Base-by-base conservation (phyloP, 306 rosid genomes). In the Rosa persica region DNA sequence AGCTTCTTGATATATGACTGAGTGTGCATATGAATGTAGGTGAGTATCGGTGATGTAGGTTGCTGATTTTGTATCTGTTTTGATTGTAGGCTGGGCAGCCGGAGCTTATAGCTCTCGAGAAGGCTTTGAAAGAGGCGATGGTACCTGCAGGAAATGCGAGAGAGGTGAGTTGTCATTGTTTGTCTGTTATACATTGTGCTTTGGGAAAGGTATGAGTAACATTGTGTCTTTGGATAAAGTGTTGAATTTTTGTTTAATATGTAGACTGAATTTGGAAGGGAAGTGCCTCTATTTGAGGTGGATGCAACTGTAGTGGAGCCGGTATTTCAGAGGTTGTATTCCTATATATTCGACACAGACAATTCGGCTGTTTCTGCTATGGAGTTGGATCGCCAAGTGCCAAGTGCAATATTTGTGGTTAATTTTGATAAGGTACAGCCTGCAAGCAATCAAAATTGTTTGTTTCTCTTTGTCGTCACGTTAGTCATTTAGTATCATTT, bases 271-370 rank as follows among this genome's bases (percentile, higher is more conserved):
- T 92, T 88, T 85, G 98, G 98, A 81, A 91, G 95, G 89, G 97
- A 91, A 81, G 88, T 95, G 19, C 97, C 97, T 74, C 78, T 89
- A 78, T 95, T 92, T 81, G 97, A 90, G 88, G 91, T 95, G 51
- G 98, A 95, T 70, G 97, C 97, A 71, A 90, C 97, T 66, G 74
- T 75, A 17, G 97, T 95, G 73, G 98, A 95, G 78, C 93, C 95
- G 17, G 81, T 92, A 78, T 95, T 95, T 87, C 85, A 95, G 89
- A 87, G 36, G 83, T 74, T 95, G 82, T 92, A 92, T 85, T 86
- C 97, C 81, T 94, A 89, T 82, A 83, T 88, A 75, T 94, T 94
- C 78, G 92, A 90, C 83, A 73, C 54, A 52, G 96, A 87, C 69
- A 67, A 34, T 64, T 82, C 52, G 78, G 88, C 87, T 70, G 55